Conservation (phyloP, 768 basidiomycete genomes). For the Cyathus striatus region DNA sequence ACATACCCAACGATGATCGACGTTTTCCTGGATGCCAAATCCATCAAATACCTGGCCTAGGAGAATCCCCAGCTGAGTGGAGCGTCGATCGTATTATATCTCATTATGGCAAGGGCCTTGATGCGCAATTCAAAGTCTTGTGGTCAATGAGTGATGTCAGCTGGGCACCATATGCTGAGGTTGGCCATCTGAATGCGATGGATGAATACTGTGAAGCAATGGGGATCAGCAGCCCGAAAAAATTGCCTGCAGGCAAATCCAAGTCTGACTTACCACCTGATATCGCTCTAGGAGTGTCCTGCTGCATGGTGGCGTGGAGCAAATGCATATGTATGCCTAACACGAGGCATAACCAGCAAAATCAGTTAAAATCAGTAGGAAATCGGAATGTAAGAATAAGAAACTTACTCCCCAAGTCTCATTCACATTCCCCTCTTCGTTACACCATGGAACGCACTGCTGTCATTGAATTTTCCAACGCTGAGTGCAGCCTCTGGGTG, state of each 20-base stretch:
- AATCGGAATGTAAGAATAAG: background rate
- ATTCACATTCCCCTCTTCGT: background rate
- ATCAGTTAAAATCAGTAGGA: background rate
- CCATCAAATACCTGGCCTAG: slow-evolving; percentile 9
- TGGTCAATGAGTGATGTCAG: slow-evolving; percentile 9
- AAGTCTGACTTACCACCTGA: background rate
- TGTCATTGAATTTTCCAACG: background rate
- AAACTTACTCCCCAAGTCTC: background rate
- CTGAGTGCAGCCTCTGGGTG: no score
- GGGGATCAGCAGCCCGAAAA: slow-evolving; percentile 8
- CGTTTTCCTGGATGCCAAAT: slow-evolving; percentile 23
- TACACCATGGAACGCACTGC: background rate
- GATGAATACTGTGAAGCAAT: slow-evolving; percentile 18
- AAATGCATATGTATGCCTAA: background rate
- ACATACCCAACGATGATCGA: slow-evolving; percentile 18
- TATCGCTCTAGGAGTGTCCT: background rate
- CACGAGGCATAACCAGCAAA: background rate
- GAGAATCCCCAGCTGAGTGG: slow-evolving; percentile 5
- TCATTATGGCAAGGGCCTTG: slow-evolving; percentile 5
- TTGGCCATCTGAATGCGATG: slow-evolving; percentile 12
- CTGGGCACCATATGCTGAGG: slow-evolving; percentile 17
- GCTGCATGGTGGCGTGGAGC: background rate
- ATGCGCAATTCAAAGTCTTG: slow-evolving; percentile 6
- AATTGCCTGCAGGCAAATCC: background rate
- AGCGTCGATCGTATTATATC: slow-evolving; percentile 5